Base-by-base conservation (phyloP, 148 eudicot genomes). In the Fallopia convolvulus region DNA sequence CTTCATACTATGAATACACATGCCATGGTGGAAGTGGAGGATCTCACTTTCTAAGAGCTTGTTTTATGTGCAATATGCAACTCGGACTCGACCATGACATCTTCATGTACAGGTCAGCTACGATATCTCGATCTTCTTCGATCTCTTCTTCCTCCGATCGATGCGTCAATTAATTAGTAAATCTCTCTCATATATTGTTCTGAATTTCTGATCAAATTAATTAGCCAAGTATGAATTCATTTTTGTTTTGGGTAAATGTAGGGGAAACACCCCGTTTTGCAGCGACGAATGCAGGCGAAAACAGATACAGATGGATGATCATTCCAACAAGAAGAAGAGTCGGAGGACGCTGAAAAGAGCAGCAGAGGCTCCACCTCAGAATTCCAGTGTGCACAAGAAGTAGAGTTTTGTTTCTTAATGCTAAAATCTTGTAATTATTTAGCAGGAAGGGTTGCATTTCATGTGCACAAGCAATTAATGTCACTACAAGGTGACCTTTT, bases 221-320 rank as follows among this genome's bases (percentile, higher is more conserved):
- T 6, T 20, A 7, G 47, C 30, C 1, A 26, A 26, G 30, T 26
- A 26, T 26, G 30, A 26, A 26, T 26, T 26, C 30, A 8, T 44
- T 6, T 44, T 44, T 44, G 2, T 9, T 6, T 44, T 6, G 7
- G 0, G 4, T 75, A 10, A 47, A 42, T 80, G 23, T 86, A 88
- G 91, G 79, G 91, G 91, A 30, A 80, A 88, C 75, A 83, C 85
- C 7, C 87, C 91, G 41, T 88, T 88, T 80, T 88, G 91, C 63
- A 84, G 89, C 52, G 87, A 82, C 80, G 89, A 86, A 68, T 88
- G 91, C 76, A 86, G 89, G 36, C 80, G 79, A 61, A 79, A 84
- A 32, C 91, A 88, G 70, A 86, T 88, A 48, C 85, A 86, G 76
- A 81, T 74, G 6, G 91, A 68, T 32, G 72, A 68, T 68, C 72